Evolutionary conservation across 1,284 basidiomycete species (phyloP), one percentile per base, ranked within the genome.

Genomic region (Cutaneotrichosporon mucoides): DNA sequence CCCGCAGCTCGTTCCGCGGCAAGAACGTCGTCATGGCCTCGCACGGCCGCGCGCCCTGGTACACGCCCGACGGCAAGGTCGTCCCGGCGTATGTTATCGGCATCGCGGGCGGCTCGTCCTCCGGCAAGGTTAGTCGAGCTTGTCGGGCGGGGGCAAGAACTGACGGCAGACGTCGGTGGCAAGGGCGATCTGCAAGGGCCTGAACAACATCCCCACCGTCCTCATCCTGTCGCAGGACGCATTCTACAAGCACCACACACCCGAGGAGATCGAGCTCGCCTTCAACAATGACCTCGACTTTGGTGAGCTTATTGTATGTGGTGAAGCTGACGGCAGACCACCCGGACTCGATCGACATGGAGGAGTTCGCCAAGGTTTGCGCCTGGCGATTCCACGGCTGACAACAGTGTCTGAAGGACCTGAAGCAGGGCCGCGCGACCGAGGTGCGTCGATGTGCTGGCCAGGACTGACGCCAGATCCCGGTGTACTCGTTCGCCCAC

Each of bases 91-190:
- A 96, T 74, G 91, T 97, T 35, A 88, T 98, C 59, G 94, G 89
- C 8, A 89, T 98, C 67, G 92, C 91, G 66, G 94, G 93, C 57
- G 94, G 94, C 1, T 91, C 88, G 65, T 92, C 92, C 0, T 92
- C 90, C 66, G 95, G 94, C 56, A 96, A 97, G 85, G 92, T 91
- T 59, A 67, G 80, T 57, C 4, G n/a, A n/a, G 36, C 40, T 7
- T n/a, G 45, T 40, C 16, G 49, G 8, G 12, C 6, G 4, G 24
- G 2, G 5, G 0, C n/a, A 33, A 12, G 11, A 41, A 8, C 57
- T 55, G 11, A 48, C 53, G 5, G 3, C 68, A 93, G 92, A 95
- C 92, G 6, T 86, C 90, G 71, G 92, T 96, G n/a, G 91, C 93
- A 7, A 83, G 86, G 61, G 87, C 92, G 68, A 92, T 96, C 52